A percentile compares a stretch with the other conserved stretches of the same genome.
These are phyloP conservation scores for Brassica carinata DNA, from an alignment of 345 rosid genomes.

Conservation along the genomic window DNA sequence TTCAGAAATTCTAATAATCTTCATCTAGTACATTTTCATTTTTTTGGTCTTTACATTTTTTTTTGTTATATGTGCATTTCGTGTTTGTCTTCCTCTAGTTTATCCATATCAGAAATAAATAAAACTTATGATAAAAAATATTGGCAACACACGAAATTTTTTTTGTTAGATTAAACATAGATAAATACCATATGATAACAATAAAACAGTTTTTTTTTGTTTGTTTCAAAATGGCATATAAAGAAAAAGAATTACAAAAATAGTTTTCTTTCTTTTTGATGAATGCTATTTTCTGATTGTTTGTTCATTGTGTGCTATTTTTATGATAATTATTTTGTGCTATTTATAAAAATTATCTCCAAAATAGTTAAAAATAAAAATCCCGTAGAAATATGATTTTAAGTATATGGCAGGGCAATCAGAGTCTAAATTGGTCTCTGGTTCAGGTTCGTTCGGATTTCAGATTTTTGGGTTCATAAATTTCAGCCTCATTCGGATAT, in stretches of 20 bases:
- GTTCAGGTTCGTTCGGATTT: too few species aligned
- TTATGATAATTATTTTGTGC: neutral
- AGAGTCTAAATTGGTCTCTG: too few species aligned
- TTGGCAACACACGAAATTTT: neutral
- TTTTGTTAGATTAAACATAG: neutral
- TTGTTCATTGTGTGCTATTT: neutral
- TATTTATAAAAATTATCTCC: neutral
- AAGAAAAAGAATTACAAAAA: neutral
- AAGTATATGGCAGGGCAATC: neutral
- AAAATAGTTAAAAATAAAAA: neutral
- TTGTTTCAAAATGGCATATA: neutral
- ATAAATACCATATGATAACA: neutral
- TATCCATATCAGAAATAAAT: neutral
- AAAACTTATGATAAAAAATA: too few species aligned
- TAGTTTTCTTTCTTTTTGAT: too few species aligned
- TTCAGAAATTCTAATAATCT: too few species aligned
- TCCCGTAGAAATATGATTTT: neutral
- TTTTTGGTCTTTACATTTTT: neutral
- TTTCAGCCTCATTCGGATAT: too few species aligned
- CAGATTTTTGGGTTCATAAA: too few species aligned
- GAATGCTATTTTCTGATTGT: neutral
- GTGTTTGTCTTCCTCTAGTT: neutral
- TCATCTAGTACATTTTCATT: too few species aligned
- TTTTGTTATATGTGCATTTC: neutral
- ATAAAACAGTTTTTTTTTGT: too few species aligned